These are phyloP conservation scores for Leishmania arabica DNA, from an alignment of 208 protist genomes.

Conservation along the genomic window DNA sequence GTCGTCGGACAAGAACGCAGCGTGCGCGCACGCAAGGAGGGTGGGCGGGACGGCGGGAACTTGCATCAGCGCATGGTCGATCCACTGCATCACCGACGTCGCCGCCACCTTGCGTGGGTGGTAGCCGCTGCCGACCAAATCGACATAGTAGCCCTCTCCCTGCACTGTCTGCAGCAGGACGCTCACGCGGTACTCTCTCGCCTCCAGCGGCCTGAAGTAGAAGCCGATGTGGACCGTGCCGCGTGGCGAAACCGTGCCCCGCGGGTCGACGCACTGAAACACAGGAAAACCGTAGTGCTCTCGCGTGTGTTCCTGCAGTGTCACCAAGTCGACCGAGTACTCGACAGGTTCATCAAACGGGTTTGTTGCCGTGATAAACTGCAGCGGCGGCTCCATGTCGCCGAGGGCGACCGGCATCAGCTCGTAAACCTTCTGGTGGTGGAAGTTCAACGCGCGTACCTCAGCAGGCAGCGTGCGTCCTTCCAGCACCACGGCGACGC, in stretches of 20 bases:
- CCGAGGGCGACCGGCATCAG: conserved; percentile 89
- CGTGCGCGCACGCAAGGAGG: conserved; percentile 17
- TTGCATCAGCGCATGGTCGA: conserved; percentile 54
- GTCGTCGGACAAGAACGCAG: conserved; percentile 74
- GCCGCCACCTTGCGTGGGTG: conserved; percentile 57
- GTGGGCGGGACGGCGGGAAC: conserved; percentile 42
- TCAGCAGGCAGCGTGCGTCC: conserved; percentile 76
- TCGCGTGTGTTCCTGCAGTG: conserved; percentile 50
- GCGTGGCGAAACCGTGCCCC: conserved; percentile 63
- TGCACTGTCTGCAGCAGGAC: conserved; percentile 54
- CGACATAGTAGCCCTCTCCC: conserved; percentile 75
- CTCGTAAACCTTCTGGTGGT: conserved; percentile 49
- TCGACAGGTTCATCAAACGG: conserved; percentile 48
- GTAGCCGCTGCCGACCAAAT: conserved; percentile 78
- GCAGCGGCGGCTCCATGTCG: conserved; percentile 85
- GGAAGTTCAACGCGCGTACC: conserved; percentile 64
- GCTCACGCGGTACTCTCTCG: conserved; percentile 64
- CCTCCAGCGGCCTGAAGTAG: conserved; percentile 92
- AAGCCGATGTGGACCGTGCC: conserved; percentile 59
- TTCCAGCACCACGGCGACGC: conserved; percentile 79
- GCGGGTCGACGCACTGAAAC: conserved; percentile 88
- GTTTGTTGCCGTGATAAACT: conserved; percentile 79
- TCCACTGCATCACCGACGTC: conserved; percentile 30
- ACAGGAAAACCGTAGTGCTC: conserved; percentile 86
- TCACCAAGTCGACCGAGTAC: conserved; percentile 69